A percentile compares a stretch with the other conserved stretches of the same genome.
Conservation (phyloP, 2,329 filamentous ascomycete species). For the Stagonosporopsis rhizophila region DNA sequence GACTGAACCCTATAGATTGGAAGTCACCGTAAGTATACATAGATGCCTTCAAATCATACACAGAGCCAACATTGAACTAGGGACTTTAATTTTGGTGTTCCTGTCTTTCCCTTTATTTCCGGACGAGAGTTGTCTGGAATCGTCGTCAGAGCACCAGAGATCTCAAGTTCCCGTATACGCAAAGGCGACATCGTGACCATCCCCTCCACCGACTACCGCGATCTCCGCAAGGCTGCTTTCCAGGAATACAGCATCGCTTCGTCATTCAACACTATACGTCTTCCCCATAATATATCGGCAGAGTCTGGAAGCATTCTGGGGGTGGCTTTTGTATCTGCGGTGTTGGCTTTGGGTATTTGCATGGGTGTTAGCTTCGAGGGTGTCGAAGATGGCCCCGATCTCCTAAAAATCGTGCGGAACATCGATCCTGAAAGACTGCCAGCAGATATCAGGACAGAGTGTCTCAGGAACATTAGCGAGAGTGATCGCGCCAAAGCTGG, state of each 20-base stretch:
- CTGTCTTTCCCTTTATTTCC: slow-evolving; percentile 71
- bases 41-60: background rate
- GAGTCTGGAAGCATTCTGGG: slow-evolving; percentile 69
- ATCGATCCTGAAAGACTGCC: slow-evolving; percentile 61
- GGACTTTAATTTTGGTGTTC: slow-evolving; percentile 74
- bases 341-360: slow-evolving; percentile 71
- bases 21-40: slow-evolving; percentile 67
- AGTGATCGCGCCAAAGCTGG: slow-evolving; percentile 64
- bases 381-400: slow-evolving; percentile 64
- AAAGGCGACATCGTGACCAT: slow-evolving; percentile 56
- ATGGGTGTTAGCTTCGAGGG: slow-evolving; percentile 70
- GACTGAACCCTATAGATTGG: slow-evolving; percentile 80
- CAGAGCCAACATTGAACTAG: slow-evolving; percentile 47
- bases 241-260: slow-evolving; percentile 73
- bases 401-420: slow-evolving; percentile 59
- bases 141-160: slow-evolving; percentile 59
- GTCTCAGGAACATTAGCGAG: slow-evolving; percentile 61
- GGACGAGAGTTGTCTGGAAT: slow-evolving; percentile 73
- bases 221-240: slow-evolving; percentile 74
- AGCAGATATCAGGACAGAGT: slow-evolving; percentile 68
- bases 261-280: slow-evolving; percentile 68
- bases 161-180: slow-evolving; percentile 57
- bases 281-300: slow-evolving; percentile 62
- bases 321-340: slow-evolving; percentile 75
- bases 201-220: slow-evolving; percentile 78